A percentile compares a stretch with the other conserved stretches of the same genome.
Conservation (phyloP, 305 asterid species). For the Fraxinus baroniana region DNA sequence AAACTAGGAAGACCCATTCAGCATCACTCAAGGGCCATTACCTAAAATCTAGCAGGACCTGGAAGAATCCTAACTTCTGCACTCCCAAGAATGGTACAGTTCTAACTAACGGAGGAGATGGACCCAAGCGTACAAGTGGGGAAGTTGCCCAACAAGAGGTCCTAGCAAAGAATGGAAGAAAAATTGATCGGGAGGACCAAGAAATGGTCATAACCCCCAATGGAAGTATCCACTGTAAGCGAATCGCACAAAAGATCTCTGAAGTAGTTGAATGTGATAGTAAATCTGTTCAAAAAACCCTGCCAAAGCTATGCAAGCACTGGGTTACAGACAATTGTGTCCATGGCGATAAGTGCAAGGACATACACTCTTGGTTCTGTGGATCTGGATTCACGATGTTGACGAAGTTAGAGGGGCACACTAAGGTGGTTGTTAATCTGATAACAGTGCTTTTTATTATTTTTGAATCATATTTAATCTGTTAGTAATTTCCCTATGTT, state of each 20-base stretch:
- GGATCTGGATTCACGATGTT: conserved; percentile 50
- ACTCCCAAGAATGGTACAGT: conserved; percentile 4
- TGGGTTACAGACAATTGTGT: conserved; percentile 46
- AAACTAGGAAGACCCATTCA: not conserved
- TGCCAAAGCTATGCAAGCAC: conserved; percentile 34
- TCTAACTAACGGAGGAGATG: not conserved
- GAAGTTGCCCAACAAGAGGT: not conserved
- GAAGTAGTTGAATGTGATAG: conserved; percentile 11
- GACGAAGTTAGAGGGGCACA: conserved; percentile 50
- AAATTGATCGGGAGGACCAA: not conserved
- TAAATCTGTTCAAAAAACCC: conserved; percentile 9
- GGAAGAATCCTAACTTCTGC: conserved; percentile 33
- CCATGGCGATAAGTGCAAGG: conserved; percentile 42
- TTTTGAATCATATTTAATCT: not conserved
- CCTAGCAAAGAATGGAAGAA: not conserved
- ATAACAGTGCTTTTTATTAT: not conserved
- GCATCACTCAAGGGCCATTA: not conserved
- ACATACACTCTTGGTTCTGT: conserved; percentile 43
- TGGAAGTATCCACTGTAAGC: not conserved
- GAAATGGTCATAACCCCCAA: not conserved
- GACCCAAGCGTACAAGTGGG: not conserved
- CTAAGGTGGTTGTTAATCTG: conserved; percentile 31
- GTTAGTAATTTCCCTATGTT: not conserved
- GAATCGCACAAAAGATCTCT: not conserved
- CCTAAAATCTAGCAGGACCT: conserved; percentile 22